These are phyloP conservation scores for Nematodospora anomalae DNA, from an alignment of 1,139 yeast genomes.

Conservation along the genomic window DNA sequence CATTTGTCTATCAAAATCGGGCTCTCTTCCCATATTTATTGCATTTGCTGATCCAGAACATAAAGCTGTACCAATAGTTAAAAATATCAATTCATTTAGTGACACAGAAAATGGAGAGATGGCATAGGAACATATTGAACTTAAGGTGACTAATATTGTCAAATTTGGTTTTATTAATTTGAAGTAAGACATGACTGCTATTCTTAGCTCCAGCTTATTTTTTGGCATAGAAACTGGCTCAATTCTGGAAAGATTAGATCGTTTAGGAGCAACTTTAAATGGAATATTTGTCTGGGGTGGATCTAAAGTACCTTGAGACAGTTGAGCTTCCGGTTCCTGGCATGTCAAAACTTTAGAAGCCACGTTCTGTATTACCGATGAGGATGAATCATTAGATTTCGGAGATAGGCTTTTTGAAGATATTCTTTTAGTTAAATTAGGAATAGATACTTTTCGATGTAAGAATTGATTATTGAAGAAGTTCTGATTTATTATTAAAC, in stretches of 20 bases:
- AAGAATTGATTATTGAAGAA: constrained; percentile 38
- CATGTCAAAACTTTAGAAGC: constrained; percentile 40
- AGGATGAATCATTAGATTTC: neutral
- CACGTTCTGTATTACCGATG: constrained; percentile 24
- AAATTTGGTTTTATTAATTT: constrained; percentile 87
- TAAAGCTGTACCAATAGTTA: constrained; percentile 83
- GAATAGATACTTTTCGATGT: constrained; percentile 8
- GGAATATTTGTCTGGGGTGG: constrained; percentile 38
- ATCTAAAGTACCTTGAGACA: constrained; percentile 22
- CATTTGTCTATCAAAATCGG: constrained; percentile 86
- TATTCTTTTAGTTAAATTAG: constrained; percentile 4
- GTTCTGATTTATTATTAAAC: constrained; percentile 31
- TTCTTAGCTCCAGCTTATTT: constrained; percentile 22
- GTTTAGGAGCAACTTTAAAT: constrained; percentile 51
- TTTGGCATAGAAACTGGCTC: constrained; percentile 15
- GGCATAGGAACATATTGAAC: constrained; percentile 93
- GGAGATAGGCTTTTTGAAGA: neutral
- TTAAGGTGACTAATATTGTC: constrained; percentile 82
- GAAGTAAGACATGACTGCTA: constrained; percentile 57
- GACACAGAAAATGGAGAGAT: constrained; percentile 82
- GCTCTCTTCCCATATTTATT: constrained; percentile 95
- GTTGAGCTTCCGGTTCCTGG: constrained; percentile 36
- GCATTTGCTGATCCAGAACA: constrained; percentile 96
- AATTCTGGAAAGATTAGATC: constrained; percentile 18
- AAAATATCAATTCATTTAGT: constrained; percentile 62